Conservation (phyloP, 1,284 basidiomycete species). For the Cryptococcus hybrid region DNA sequence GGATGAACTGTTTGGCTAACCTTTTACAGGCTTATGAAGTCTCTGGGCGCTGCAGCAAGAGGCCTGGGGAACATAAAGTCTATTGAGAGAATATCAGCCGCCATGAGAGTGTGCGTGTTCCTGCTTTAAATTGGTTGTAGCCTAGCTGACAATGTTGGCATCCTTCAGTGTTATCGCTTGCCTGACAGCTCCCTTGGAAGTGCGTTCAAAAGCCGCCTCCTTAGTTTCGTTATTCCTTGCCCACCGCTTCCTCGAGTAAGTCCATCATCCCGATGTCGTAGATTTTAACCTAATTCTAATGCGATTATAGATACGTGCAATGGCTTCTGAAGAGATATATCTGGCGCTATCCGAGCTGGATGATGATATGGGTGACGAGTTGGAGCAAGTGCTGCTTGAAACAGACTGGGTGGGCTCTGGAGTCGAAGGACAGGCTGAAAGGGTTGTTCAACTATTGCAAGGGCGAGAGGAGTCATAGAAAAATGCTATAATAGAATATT, state of each 20-base stretch:
- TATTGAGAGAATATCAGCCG: slow-evolving; percentile 68
- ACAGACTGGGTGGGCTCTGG: slow-evolving; percentile 64
- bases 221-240: slow-evolving; percentile 62
- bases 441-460: slow-evolving; percentile 16
- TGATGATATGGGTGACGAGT: slow-evolving; percentile 66
- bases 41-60: slow-evolving; percentile 14
- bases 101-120: slow-evolving; percentile 70
- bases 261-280: background rate
- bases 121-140: background rate
- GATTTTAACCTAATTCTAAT: background rate
- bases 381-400: slow-evolving; percentile 73
- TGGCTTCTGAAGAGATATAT: slow-evolving; percentile 78
- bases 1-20: background rate
- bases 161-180: slow-evolving; percentile 57
- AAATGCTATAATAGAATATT: no score
- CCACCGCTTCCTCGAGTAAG: slow-evolving; percentile 59
- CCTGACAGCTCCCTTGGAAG: slow-evolving; percentile 1
- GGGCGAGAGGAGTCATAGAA: background rate
- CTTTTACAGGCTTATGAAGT: background rate
- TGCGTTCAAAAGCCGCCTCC: slow-evolving; percentile 55
- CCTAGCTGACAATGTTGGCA: background rate
- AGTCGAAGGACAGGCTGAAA: slow-evolving; percentile 6
- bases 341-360: slow-evolving; percentile 67
- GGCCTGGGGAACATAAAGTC: slow-evolving; percentile 61
- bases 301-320: slow-evolving; percentile 63